Evolutionary conservation across 768 basidiomycete species (phyloP).

Genomic region (Suillus americanus): DNA sequence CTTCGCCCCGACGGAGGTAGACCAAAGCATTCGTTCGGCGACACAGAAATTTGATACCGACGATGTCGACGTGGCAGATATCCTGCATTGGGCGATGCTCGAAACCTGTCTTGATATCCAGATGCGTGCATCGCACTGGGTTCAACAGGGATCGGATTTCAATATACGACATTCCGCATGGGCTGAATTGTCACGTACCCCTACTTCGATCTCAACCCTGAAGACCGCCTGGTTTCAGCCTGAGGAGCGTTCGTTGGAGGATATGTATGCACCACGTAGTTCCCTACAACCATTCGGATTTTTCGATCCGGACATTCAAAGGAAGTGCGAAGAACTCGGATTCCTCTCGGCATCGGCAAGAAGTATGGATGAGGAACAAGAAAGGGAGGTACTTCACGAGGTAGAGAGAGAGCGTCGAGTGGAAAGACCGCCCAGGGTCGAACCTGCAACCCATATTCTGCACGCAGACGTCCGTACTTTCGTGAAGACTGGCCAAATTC

Average conservation of each 20-base stretch:
- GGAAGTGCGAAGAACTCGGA: constrained; percentile 19
- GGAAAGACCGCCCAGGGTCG: constrained; percentile 33
- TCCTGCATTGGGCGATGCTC: constrained; percentile 44
- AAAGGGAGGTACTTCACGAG: constrained; percentile 47
- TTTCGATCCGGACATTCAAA: constrained; percentile 11
- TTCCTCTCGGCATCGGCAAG: constrained; percentile 15
- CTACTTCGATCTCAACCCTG: background rate
- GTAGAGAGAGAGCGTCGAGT: constrained; percentile 41
- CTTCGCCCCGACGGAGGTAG: constrained; percentile 44
- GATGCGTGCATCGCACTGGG: constrained; percentile 42
- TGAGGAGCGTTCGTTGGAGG: constrained; percentile 38
- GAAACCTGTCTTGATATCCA: constrained; percentile 45
- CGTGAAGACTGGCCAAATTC: constrained; percentile 30
- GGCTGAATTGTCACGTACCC: constrained; percentile 10
- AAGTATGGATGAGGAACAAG: constrained; percentile 48
- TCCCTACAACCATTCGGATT: background rate
- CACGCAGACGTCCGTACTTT: constrained; percentile 21
- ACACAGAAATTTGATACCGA: constrained; percentile 10
- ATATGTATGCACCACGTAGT: constrained; percentile 28
- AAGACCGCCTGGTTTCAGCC: constrained; percentile 37
- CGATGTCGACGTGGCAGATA: constrained; percentile 24
- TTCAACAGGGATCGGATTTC: constrained; percentile 34
- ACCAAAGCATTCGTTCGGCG: constrained; percentile 34
- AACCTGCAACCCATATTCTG: constrained; percentile 23
- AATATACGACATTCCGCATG: constrained; percentile 16